Conservation (phyloP, 2,329 filamentous ascomycete genomes). For the Alternaria incomplexa region DNA sequence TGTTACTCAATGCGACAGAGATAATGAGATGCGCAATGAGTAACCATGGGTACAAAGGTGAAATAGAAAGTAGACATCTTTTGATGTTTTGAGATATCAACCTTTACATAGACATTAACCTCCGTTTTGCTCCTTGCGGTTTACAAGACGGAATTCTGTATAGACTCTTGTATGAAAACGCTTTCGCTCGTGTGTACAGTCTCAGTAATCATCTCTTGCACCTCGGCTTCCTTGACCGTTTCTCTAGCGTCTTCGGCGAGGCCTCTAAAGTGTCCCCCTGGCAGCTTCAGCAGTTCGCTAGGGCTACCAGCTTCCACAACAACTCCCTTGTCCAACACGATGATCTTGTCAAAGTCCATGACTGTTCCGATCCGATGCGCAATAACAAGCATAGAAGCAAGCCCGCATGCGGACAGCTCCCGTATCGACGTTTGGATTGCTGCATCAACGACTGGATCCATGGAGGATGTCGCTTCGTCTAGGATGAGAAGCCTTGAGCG, state of each 20-base stretch:
- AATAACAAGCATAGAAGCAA: conserved; percentile 17
- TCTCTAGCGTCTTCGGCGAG: not conserved
- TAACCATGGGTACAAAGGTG: no score
- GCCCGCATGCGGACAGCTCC: not conserved
- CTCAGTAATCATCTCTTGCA: no score
- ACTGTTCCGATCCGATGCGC: not conserved
- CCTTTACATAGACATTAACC: no score
- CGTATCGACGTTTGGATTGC: conserved; percentile 11
- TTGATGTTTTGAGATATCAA: no score
- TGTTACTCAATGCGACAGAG: no score
- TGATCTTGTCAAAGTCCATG: not conserved
- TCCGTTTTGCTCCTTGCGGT: no score
- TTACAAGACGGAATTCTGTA: no score
- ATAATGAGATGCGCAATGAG: no score
- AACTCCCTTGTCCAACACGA: not conserved
- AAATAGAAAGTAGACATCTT: no score
- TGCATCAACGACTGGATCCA: conserved; percentile 1
- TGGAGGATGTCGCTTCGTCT: conserved; percentile 56
- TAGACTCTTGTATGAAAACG: no score
- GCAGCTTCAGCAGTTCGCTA: not conserved
- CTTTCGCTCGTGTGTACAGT: no score
- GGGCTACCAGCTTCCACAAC: not conserved
- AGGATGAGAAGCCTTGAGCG: conserved; percentile 62
- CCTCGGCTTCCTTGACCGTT: not conserved
- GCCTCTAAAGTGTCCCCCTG: not conserved